Conservation (phyloP, 2,329 filamentous ascomycete genomes). For the Myriosclerotinia scirpicola region DNA sequence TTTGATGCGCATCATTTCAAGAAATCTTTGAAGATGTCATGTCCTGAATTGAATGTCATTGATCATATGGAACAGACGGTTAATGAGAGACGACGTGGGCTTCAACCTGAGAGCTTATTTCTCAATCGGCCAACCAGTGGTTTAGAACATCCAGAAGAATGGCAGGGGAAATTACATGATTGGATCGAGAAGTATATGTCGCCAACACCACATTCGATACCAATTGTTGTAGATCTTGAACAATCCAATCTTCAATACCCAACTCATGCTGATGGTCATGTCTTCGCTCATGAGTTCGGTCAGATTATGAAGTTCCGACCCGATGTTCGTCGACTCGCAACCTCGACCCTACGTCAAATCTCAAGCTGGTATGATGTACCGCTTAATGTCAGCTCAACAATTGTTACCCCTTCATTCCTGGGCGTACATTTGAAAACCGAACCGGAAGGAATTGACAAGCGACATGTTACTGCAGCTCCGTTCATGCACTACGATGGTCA, state of each 20-base stretch:
- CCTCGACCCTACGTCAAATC: slow-evolving; percentile 28
- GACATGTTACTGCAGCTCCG: slow-evolving; percentile 36
- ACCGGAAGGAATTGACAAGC: slow-evolving; percentile 32
- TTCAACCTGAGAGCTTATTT: slow-evolving; percentile 34
- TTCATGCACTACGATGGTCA: slow-evolving; percentile 42
- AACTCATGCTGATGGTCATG: slow-evolving; percentile 31
- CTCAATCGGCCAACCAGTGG: slow-evolving; percentile 30
- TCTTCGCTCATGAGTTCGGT: slow-evolving; percentile 33
- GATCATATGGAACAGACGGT: slow-evolving; percentile 30
- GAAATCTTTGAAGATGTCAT: slow-evolving; percentile 34
- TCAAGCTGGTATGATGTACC: slow-evolving; percentile 23
- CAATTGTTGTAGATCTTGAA: slow-evolving; percentile 35
- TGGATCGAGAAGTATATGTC: slow-evolving; percentile 33
- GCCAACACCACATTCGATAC: slow-evolving; percentile 27
- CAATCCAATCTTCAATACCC: slow-evolving; percentile 34
- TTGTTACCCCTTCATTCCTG: slow-evolving; percentile 26
- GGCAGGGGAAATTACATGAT: slow-evolving; percentile 31
- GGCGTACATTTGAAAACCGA: slow-evolving; percentile 41
- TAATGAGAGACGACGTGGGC: slow-evolving; percentile 27
- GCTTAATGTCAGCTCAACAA: slow-evolving; percentile 21
- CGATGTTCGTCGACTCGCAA: slow-evolving; percentile 33
- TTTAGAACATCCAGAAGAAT: slow-evolving; percentile 32
- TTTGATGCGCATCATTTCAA: slow-evolving; percentile 36
- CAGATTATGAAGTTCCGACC: slow-evolving; percentile 33
- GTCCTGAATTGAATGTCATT: slow-evolving; percentile 34